Evolutionary conservation across 2,329 filamentous ascomycete genomes (phyloP).

Genomic region (Xylaria hypoxylon): DNA sequence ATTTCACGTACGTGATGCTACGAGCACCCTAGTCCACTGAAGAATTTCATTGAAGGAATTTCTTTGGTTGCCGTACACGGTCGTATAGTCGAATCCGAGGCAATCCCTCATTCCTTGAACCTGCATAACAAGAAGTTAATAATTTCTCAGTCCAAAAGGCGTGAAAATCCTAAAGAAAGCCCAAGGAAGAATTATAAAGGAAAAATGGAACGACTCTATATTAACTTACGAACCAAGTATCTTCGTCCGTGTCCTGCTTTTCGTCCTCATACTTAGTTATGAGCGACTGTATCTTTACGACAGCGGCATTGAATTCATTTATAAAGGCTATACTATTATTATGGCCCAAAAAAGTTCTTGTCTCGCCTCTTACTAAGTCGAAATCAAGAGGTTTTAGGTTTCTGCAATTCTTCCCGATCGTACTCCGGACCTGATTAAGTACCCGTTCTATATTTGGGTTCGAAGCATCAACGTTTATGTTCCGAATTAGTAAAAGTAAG

Average conservation of each 20-base stretch:
- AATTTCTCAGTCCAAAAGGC: background rate
- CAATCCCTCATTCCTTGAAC: background rate
- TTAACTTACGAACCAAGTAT: constrained; percentile 4
- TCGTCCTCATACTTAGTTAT: background rate
- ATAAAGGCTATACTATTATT: background rate
- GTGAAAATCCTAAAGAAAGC: background rate
- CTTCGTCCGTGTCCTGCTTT: background rate
- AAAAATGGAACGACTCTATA: background rate
- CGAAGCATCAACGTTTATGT: background rate
- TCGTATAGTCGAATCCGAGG: background rate
- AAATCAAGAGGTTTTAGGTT: background rate
- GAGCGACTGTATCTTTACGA: background rate
- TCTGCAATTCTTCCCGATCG: background rate
- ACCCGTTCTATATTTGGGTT: background rate
- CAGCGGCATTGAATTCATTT: background rate
- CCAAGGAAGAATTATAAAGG: background rate
- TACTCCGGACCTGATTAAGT: background rate
- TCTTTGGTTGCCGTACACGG: background rate
- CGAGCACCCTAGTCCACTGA: background rate
- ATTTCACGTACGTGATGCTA: background rate
- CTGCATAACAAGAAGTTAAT: background rate
- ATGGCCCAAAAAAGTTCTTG: background rate
- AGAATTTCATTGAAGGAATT: background rate
- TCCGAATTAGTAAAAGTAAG: background rate
- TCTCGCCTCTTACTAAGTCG: background rate